Evolutionary conservation across 2,329 filamentous ascomycete species (phyloP), one percentile per base, ranked within the genome.

Genomic region (Diaporthe velutina): DNA sequence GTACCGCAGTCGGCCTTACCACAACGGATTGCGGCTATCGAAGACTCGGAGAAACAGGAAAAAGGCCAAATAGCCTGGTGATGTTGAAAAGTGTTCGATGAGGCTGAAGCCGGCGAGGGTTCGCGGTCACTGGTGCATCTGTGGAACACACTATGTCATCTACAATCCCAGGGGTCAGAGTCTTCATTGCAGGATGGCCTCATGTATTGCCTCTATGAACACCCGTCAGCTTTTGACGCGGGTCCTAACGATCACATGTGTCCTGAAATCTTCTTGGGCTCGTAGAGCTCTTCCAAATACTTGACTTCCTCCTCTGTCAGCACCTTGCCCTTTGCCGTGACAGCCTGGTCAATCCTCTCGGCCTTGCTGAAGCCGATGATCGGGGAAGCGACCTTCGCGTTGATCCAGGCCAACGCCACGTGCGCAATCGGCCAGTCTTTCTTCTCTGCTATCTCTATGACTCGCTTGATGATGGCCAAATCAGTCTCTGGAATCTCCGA

Each of bases 351-450:
- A 58, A 94, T 88, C n/a, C 92, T 84, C 74, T 86, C 85, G 45
- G 88, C 84, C 71, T 86, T 92, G 76, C 86, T 89, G 77, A 93
- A 84, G 0, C 92, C 92, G 71, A 93, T 84, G 74, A 93, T 93
- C 2, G 91, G 91, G 77, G 86, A 89, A 33, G 86, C 82, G 8
- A 88, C 86, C 58, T 87, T 84, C 76, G 87, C 85, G 77, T 90
- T 83, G 73, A 88, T 87, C 92, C 92, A 94, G 3, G 91, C 91
- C 72, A 92, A 85, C 1, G 90, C 88, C 28, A 94, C 88, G 73
- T 92, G 88, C 58, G 90, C 89, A 88, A 94, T 93, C 77, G 86
- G 89, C 81, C 81, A 82, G 58, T 77, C 76, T 33, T 78, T 76
- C 75, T 78, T 81, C 17, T 82, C 80, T 2, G 80, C 81, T 48